A percentile compares a stretch with the other conserved stretches of the same genome.
Conservation (phyloP, 2,329 filamentous ascomycete genomes). For the Apiospora aurea region DNA sequence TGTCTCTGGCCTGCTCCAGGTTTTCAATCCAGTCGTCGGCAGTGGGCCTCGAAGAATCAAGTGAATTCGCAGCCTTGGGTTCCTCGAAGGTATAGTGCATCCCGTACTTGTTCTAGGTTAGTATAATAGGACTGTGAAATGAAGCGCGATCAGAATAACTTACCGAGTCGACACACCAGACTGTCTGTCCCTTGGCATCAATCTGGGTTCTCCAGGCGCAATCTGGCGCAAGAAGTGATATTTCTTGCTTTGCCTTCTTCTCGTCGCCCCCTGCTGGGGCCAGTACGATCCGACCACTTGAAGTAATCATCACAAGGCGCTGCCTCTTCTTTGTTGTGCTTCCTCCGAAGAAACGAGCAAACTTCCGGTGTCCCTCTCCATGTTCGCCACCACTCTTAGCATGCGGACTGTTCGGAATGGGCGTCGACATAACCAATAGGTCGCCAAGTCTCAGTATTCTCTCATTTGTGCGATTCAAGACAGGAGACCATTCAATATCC, state of each 20-base stretch:
- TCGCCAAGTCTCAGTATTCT: constrained; percentile 95
- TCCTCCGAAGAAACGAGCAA: constrained; percentile 92
- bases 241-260: constrained; percentile 92
- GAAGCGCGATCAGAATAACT: constrained; percentile 48
- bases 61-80: constrained; percentile 69
- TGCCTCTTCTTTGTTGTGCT: constrained; percentile 92
- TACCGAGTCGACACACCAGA: constrained; percentile 95
- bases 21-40: constrained; percentile 93
- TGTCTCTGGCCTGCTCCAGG: constrained; percentile 84
- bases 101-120: constrained; percentile 52
- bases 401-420: constrained; percentile 76
- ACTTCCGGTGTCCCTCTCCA: constrained; percentile 81
- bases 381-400: constrained; percentile 71
- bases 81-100: constrained; percentile 95
- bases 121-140: constrained; percentile 39
- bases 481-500: constrained; percentile 98
- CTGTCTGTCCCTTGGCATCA: constrained; percentile 85
- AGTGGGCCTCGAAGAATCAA: constrained; percentile 67
- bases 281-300: constrained; percentile 86
- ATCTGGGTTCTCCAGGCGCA: constrained; percentile 80
- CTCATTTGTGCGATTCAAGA: constrained; percentile 89
- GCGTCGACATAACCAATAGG: constrained; percentile 80
- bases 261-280: constrained; percentile 93
- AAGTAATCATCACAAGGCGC: constrained; percentile 93
- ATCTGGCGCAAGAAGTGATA: constrained; percentile 80